Conservation (phyloP, 2,329 filamentous ascomycete species). For the Phialophora expanda region DNA sequence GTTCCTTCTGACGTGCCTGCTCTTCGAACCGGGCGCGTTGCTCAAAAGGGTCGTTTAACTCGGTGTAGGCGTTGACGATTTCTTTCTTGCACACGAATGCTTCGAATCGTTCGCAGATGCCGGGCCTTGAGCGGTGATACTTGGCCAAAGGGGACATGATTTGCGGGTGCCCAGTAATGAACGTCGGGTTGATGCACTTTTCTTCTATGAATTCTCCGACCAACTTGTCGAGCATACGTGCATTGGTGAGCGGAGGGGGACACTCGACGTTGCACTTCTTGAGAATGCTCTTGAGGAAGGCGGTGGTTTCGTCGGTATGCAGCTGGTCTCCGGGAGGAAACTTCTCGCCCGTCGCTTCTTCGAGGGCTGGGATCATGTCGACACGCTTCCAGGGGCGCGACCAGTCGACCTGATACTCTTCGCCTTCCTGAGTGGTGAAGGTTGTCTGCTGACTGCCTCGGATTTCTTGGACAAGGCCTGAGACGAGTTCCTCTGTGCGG, state of each 20-base stretch:
- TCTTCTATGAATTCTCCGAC: constrained; percentile 94
- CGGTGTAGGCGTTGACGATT: constrained; percentile 95
- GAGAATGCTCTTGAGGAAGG: constrained; percentile 81
- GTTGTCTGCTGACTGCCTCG: constrained; percentile 84
- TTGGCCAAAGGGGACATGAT: constrained; percentile 98
- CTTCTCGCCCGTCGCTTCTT: constrained; percentile 87
- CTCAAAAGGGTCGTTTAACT: constrained; percentile 96
- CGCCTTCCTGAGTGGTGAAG: constrained; percentile 84
- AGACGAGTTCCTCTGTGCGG: constrained; percentile 91
- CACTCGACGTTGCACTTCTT: constrained; percentile 92
- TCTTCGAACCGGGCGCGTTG: constrained; percentile 91
- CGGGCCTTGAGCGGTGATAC: constrained; percentile 79
- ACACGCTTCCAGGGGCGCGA: constrained; percentile 89
- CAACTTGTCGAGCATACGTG: constrained; percentile 94
- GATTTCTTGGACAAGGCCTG: constrained; percentile 81
- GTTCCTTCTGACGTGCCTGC: constrained; percentile 92
- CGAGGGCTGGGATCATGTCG: constrained; percentile 93
- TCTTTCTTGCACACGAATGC: constrained; percentile 98
- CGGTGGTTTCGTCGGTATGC: constrained; percentile 85
- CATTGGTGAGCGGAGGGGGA: constrained; percentile 86
- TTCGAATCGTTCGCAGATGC: constrained; percentile 95
- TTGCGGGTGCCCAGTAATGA: constrained; percentile 81
- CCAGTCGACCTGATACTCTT: constrained; percentile 94
- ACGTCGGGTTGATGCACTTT: constrained; percentile 90
- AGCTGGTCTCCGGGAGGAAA: constrained; percentile 89